Conservation (phyloP, 1,284 basidiomycete species). For the Moniliella sp. region DNA sequence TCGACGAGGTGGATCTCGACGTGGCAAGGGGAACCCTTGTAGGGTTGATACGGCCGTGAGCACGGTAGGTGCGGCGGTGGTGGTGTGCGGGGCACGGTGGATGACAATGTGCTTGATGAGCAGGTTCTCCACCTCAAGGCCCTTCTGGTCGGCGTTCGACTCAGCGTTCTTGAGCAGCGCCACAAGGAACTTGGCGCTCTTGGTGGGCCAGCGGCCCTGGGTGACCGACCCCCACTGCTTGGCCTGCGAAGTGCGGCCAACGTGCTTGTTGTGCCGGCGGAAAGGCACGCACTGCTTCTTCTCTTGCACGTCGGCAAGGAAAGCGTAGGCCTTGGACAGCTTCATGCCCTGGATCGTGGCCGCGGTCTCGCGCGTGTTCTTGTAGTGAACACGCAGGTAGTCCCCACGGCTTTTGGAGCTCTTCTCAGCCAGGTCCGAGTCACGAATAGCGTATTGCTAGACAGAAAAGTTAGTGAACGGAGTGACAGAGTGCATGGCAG, state of each 20-base stretch:
- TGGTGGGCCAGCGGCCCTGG: constrained; percentile 87
- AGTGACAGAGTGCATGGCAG: no score
- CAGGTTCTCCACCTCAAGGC: constrained; percentile 74
- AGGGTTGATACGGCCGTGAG: constrained; percentile 59
- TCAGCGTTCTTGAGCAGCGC: constrained; percentile 95
- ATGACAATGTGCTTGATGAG: constrained; percentile 90
- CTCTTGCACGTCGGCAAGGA: constrained; percentile 80
- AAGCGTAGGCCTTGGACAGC: constrained; percentile 81
- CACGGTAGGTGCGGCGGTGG: constrained; percentile 95
- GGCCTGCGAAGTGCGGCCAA: constrained; percentile 87
- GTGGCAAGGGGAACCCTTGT: constrained; percentile 72
- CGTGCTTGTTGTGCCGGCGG: constrained; percentile 86
- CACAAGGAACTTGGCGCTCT: constrained; percentile 86
- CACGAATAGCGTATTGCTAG: constrained; percentile 34
- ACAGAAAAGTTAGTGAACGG: no score
- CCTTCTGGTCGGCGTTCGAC: constrained; percentile 95
- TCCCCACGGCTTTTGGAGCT: constrained; percentile 53
- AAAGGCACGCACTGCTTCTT: constrained; percentile 95
- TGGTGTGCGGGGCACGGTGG: constrained; percentile 99
- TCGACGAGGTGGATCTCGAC: constrained; percentile 46
- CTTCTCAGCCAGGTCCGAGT: constrained; percentile 31
- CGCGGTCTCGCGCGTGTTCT: constrained; percentile 69
- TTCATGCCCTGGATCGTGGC: constrained; percentile 52
- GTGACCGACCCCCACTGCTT: constrained; percentile 64
- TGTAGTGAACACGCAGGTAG: constrained; percentile 98